Conservation (phyloP, 768 basidiomycete genomes). For the Infundibulicybe gibba region DNA sequence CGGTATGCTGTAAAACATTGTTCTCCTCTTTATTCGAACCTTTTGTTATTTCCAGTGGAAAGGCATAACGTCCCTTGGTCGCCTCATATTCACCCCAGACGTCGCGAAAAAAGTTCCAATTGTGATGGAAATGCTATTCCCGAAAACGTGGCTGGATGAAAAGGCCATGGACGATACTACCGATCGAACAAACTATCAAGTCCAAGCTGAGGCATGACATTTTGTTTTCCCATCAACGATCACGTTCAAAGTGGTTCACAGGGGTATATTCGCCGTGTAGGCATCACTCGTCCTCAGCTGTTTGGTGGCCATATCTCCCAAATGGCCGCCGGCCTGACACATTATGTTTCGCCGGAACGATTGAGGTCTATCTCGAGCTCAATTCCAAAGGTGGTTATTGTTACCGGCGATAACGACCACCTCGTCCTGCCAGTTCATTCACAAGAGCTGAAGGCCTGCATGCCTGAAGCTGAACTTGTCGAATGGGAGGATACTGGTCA, state of each 20-base stretch:
- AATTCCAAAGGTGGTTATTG: slow-evolving; percentile 62
- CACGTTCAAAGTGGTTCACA: slow-evolving; percentile 17
- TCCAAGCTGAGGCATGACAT: slow-evolving; percentile 48
- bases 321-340: slow-evolving; percentile 64
- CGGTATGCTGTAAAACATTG: slow-evolving; percentile 37
- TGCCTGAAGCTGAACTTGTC: slow-evolving; percentile 59
- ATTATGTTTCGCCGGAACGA: slow-evolving; percentile 48
- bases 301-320: slow-evolving; percentile 67
- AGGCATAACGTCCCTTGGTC: slow-evolving; percentile 30
- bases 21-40: background rate
- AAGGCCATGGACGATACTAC: slow-evolving; percentile 47
- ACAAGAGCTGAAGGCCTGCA: slow-evolving; percentile 44
- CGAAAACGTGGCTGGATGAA: slow-evolving; percentile 55
- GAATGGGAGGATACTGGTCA: slow-evolving; percentile 65
- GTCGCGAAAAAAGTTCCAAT: slow-evolving; percentile 44
- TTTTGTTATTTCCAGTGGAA: slow-evolving; percentile 28
- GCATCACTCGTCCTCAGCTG: slow-evolving; percentile 54
- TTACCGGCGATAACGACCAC: slow-evolving; percentile 69
- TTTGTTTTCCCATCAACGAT: background rate
- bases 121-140: slow-evolving; percentile 56
- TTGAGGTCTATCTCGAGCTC: slow-evolving; percentile 44
- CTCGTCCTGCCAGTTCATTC: slow-evolving; percentile 54
- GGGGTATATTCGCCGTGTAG: slow-evolving; percentile 42
- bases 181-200: slow-evolving; percentile 61
- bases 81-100: slow-evolving; percentile 40